These are phyloP conservation scores for Fusarium sp. DNA, from an alignment of 2,329 filamentous ascomycete species.

Conservation along the genomic window DNA sequence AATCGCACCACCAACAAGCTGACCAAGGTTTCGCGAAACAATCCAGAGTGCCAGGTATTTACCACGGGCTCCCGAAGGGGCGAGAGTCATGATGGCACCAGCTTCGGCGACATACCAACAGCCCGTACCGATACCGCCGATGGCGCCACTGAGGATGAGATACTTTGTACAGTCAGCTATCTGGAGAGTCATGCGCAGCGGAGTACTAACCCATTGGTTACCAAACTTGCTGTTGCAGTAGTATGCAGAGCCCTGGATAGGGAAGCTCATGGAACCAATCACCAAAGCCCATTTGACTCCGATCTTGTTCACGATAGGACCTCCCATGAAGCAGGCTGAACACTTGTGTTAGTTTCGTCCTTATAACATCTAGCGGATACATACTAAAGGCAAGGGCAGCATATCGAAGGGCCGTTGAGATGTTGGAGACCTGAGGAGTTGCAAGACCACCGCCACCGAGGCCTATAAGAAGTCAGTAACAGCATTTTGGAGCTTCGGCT, in stretches of 20 bases:
- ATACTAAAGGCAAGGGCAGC: constrained; percentile 8
- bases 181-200: fast-evolving
- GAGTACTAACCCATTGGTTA: neutral
- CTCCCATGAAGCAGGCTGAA: constrained; percentile 9
- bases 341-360: fast-evolving
- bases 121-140: constrained; percentile 46
- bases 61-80: constrained; percentile 54
- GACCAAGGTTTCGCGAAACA: neutral
- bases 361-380: fast-evolving
- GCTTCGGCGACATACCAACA: constrained; percentile 60
- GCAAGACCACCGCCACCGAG: constrained; percentile 11
- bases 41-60: constrained; percentile 49
- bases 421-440: constrained; percentile 6
- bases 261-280: constrained; percentile 1
- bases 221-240: constrained; percentile 15
- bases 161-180: neutral
- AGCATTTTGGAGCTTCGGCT: fast-evolving
- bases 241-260: neutral
- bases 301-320: constrained; percentile 4
- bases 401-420: neutral
- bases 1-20: constrained; percentile 5
- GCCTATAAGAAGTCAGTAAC: neutral
- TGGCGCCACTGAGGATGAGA: constrained; percentile 1
- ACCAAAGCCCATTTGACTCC: constrained; percentile 15
- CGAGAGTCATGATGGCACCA: constrained; percentile 57